Conservation (phyloP, 2,329 filamentous ascomycete species). For the Pestalotiopsis sp. region DNA sequence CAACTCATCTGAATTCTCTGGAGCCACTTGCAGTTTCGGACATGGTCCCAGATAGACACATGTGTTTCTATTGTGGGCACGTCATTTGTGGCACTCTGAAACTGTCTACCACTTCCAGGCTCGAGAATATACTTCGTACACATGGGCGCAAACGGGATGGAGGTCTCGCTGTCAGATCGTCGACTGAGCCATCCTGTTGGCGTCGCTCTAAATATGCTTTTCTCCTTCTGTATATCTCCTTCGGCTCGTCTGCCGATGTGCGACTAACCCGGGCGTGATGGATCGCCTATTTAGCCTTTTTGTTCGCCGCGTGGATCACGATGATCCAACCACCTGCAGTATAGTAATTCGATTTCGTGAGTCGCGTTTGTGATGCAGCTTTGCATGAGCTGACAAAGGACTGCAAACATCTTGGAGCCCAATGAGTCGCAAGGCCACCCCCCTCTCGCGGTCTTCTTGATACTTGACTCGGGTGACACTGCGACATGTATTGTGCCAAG, state of each 20-base stretch:
- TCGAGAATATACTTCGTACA: not conserved
- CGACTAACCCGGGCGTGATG: not conserved
- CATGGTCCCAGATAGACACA: slow-evolving; percentile 3
- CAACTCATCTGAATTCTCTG: not conserved
- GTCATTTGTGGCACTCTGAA: slow-evolving; percentile 4
- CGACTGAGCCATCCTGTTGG: not conserved
- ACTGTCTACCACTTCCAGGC: not conserved
- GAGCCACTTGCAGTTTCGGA: not conserved
- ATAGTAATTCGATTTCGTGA: not conserved
- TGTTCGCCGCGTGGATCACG: not conserved
- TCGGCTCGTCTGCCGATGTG: not conserved
- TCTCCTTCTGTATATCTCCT: not conserved
- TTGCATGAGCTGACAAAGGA: not conserved
- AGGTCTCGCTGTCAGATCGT: not conserved
- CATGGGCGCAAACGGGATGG: not conserved
- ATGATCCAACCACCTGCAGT: not conserved
- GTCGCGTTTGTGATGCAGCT: not conserved
- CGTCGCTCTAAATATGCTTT: not conserved
- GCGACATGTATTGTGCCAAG: not conserved
- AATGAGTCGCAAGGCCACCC: not conserved
- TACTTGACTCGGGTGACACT: not conserved
- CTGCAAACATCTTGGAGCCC: not conserved
- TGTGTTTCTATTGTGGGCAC: not conserved
- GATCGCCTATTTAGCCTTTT: not conserved
- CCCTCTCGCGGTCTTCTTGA: not conserved